phyloP scores from a whole-genome alignment of 2,329 filamentous ascomycete genomes.

The Fusarium nodosum region DNA sequence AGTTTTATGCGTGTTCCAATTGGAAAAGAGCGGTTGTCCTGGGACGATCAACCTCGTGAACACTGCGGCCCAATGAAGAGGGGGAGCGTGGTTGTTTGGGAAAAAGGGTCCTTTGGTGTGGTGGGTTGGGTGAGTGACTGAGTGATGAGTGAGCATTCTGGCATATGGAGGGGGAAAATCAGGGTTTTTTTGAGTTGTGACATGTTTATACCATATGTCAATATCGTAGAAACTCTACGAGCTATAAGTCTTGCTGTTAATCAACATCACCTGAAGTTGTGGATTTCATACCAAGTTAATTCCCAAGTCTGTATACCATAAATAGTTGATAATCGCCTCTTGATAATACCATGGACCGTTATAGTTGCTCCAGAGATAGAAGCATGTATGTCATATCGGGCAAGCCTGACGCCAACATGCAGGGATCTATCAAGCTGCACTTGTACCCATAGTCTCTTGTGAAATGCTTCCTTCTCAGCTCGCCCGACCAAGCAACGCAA shows the following conservation, averaged over 20 bases:
- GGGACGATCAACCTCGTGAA: constrained; percentile 33
- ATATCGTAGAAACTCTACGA: not conserved
- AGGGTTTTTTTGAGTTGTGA: constrained; percentile 21
- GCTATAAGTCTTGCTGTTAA: not conserved
- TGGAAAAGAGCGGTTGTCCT: constrained; percentile 6
- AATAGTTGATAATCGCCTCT: constrained; percentile 22
- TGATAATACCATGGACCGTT: constrained; percentile 13
- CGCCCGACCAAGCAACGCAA: constrained; percentile 24
- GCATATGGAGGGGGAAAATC: constrained; percentile 6
- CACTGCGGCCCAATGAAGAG: constrained; percentile 47
- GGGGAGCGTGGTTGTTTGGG: constrained; percentile 21
- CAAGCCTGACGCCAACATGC: constrained; percentile 35
- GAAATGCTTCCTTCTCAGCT: constrained; percentile 14
- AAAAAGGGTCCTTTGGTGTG: constrained; percentile 33
- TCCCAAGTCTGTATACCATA: constrained; percentile 17
- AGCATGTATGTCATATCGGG: constrained; percentile 23
- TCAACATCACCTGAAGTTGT: not conserved
- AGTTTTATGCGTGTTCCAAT: constrained; percentile 21
- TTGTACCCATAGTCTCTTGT: not conserved
- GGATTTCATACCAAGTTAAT: not conserved
- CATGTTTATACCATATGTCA: not conserved
- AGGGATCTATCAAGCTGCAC: constrained; percentile 46
- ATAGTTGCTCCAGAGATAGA: constrained; percentile 12
- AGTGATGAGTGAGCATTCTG: constrained; percentile 5
- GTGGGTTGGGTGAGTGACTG: constrained; percentile 46